These are phyloP conservation scores for Suzukiozyma palmioleophila DNA, from an alignment of 1,139 yeast species.

Conservation along the genomic window DNA sequence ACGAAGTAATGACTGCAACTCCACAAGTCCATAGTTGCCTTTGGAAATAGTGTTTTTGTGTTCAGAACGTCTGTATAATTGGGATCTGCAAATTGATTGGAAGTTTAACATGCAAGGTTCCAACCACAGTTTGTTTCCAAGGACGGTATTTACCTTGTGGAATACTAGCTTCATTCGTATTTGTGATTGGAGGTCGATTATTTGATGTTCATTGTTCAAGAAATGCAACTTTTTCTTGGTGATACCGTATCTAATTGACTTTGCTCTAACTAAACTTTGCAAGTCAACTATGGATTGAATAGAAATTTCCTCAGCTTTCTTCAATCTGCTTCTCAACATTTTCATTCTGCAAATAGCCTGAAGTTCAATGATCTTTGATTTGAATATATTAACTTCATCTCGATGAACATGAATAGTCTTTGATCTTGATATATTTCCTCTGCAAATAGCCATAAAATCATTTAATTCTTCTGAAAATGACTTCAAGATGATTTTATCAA, in stretches of 20 bases:
- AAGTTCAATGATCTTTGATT: conserved; percentile 26
- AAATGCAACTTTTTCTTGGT: conserved; percentile 10
- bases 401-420: conserved; percentile 39
- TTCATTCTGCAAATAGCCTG: conserved; percentile 35
- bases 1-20: conserved; percentile 34
- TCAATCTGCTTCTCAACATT: conserved; percentile 12
- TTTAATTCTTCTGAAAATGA: conserved; percentile 48
- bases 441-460: conserved; percentile 29
- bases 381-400: conserved; percentile 26
- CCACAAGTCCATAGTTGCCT: conserved; percentile 16
- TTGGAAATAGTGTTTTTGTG: conserved; percentile 10
- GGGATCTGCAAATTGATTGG: conserved; percentile 33
- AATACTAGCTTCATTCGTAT: conserved; percentile 24
- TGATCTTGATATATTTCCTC: conserved; percentile 36
- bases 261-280: conserved; percentile 30
- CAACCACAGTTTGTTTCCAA: conserved; percentile 19
- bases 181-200: conserved; percentile 26
- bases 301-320: conserved; percentile 12
- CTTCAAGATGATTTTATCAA: conserved; percentile 54
- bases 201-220: conserved; percentile 3
- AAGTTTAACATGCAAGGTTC: conserved; percentile 23
- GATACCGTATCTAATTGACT: conserved; percentile 13
- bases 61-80: conserved; percentile 19
- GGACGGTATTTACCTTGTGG: conserved; percentile 18
- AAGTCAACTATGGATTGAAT: conserved; percentile 11